Percentiles rank a stretch among this genome's conserved stretches.
Conservation (phyloP, 345 rosid species). For the Erysimum cheiranthoides region DNA sequence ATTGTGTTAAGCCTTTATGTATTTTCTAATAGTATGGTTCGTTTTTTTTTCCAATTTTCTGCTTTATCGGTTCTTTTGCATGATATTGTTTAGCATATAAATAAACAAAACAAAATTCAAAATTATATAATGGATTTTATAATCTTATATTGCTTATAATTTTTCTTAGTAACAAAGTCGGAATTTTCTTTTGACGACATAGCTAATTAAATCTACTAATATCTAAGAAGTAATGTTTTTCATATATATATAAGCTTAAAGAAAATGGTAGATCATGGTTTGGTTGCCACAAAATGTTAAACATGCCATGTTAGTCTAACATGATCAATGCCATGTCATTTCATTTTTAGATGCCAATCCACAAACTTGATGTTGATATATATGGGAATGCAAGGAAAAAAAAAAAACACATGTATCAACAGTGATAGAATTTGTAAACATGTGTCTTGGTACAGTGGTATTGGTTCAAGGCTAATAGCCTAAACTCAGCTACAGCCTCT, state of each 20-base stretch:
- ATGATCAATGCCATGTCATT: not conserved
- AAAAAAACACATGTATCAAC: not conserved
- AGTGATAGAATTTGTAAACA: not conserved
- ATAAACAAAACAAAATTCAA: no score
- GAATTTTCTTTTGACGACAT: not conserved
- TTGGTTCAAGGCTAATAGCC: not conserved
- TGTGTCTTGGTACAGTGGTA: not conserved
- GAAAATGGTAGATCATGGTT: not conserved
- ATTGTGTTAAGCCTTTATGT: no score
- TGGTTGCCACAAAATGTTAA: constrained; percentile 28
- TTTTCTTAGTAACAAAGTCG: not conserved
- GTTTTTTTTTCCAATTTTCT: not conserved
- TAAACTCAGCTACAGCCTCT: not conserved
- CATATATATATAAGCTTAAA: constrained; percentile 5
- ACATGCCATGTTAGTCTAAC: constrained; percentile 28
- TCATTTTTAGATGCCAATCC: constrained; percentile 27
- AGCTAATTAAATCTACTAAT: not conserved
- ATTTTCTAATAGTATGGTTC: not conserved
- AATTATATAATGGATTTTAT: no score
- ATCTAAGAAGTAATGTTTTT: not conserved
- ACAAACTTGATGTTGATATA: constrained; percentile 34
- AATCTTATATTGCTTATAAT: not conserved
- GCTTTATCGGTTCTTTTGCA: not conserved
- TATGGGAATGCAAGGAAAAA: constrained; percentile 7
- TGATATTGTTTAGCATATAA: not conserved